Conservation (phyloP, 1,284 basidiomycete species). For the Xerocomus minutiporus region DNA sequence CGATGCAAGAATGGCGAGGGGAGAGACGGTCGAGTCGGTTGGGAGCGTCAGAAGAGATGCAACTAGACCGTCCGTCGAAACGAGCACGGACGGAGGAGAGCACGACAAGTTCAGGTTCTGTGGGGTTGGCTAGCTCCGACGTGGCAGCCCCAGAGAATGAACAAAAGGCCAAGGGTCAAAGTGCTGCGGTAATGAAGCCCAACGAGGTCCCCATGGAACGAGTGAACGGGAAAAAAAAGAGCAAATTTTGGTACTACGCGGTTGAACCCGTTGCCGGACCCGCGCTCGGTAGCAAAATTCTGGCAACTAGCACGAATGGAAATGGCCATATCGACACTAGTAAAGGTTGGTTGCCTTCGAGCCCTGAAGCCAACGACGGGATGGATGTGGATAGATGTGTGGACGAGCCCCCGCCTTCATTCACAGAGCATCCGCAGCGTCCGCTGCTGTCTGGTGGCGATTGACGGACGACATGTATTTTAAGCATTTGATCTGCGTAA, state of each 20-base stretch:
- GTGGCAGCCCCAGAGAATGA: constrained; percentile 35
- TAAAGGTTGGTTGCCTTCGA: constrained; percentile 7
- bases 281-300: constrained; percentile 12
- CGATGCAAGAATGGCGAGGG: constrained; percentile 58
- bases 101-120: constrained; percentile 53
- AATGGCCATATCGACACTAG: constrained; percentile 13
- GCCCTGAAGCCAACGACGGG: constrained; percentile 2
- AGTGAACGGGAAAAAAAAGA: constrained; percentile 70
- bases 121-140: constrained; percentile 24
- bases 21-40: constrained; percentile 69
- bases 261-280: constrained; percentile 57
- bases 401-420: constrained; percentile 14
- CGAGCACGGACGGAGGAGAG: constrained; percentile 73
- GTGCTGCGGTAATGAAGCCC: constrained; percentile 60
- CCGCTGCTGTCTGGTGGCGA: constrained; percentile 6
- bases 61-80: constrained; percentile 50
- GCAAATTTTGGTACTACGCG: constrained; percentile 79
- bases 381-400: constrained; percentile 29
- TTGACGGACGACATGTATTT: constrained; percentile 8
- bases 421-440: constrained; percentile 11
- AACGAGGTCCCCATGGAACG: constrained; percentile 67
- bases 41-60: constrained; percentile 49
- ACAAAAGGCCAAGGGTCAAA: constrained; percentile 31
- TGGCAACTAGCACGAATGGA: constrained; percentile 17
- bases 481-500: constrained; percentile 8